Conservation (phyloP, 139 green algal genomes). For the Desmodesmus armatus region DNA sequence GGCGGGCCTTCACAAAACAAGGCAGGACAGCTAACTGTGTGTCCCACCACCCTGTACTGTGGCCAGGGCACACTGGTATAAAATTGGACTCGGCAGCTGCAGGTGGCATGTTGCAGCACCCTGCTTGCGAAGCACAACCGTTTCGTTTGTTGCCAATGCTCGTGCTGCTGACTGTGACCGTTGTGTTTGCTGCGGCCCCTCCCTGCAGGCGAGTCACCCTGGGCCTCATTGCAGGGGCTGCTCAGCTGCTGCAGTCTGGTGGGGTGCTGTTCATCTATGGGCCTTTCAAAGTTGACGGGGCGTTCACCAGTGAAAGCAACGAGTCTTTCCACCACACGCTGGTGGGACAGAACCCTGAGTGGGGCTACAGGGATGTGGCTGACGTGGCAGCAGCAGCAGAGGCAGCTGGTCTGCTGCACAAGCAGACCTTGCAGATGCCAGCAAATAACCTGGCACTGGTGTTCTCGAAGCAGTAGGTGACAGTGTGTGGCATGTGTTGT, state of each 20-base stretch:
- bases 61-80: no score
- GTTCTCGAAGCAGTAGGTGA: no score
- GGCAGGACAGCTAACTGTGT: no score
- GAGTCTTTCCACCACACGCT: conserved; percentile 20
- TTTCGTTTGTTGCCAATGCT: no score
- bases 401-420: conserved; percentile 3
- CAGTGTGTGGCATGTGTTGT: no score
- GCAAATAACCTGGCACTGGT: conserved; percentile 30
- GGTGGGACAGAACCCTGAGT: conserved; percentile 9
- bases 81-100: no score
- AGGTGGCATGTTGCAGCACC: no score
- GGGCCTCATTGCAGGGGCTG: conserved; percentile 17
- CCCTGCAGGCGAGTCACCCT: conserved; percentile 4
- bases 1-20: no score
- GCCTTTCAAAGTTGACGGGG: conserved; percentile 19
- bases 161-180: background rate
- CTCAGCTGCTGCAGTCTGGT: background rate
- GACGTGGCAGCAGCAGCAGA: background rate
- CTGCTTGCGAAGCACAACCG: no score
- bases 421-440: conserved; percentile 16
- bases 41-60: no score
- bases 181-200: background rate
- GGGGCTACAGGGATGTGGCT: conserved; percentile 27
- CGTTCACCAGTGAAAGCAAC: conserved; percentile 34
- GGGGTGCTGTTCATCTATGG: conserved; percentile 36